Evolutionary conservation across 2,329 filamentous ascomycete species (phyloP).

Genomic region (Sporothrix mexicana): DNA sequence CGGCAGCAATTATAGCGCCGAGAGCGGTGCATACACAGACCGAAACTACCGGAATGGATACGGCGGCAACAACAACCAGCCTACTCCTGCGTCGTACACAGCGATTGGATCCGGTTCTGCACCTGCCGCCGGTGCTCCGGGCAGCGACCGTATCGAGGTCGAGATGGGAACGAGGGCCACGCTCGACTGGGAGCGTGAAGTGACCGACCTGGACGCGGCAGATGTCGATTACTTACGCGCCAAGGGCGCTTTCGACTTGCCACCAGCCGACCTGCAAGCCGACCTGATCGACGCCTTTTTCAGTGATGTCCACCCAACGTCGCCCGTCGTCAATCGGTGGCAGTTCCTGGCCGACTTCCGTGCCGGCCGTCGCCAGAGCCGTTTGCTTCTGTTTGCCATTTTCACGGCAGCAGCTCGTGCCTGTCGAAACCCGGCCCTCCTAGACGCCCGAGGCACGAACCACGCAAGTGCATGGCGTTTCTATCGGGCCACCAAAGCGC

Average conservation of each 20-base stretch:
- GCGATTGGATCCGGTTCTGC: not conserved
- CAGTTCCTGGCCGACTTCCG: constrained; percentile 34
- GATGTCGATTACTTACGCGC: constrained; percentile 34
- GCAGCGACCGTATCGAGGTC: constrained; percentile 23
- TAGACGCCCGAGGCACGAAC: constrained; percentile 33
- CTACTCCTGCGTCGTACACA: not conserved
- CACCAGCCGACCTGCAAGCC: constrained; percentile 30
- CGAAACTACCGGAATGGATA: not conserved
- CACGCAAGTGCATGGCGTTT: constrained; percentile 35
- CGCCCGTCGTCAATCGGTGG: constrained; percentile 33
- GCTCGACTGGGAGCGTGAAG: constrained; percentile 33
- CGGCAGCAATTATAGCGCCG: constrained; percentile 6
- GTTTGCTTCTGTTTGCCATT: constrained; percentile 37
- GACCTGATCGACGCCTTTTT: constrained; percentile 36
- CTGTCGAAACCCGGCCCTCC: constrained; percentile 35
- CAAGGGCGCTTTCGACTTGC: constrained; percentile 37
- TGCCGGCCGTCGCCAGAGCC: constrained; percentile 29
- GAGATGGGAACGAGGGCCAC: constrained; percentile 34
- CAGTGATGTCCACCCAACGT: constrained; percentile 36
- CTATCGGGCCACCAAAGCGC: constrained; percentile 35
- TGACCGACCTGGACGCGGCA: constrained; percentile 33
- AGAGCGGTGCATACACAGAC: constrained; percentile 6
- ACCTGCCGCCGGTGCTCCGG: not conserved
- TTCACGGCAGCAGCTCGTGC: constrained; percentile 36
- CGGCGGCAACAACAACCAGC: not conserved